These are phyloP conservation scores for Cercis canadensis DNA, from an alignment of 306 rosid genomes.

Conservation along the genomic window DNA sequence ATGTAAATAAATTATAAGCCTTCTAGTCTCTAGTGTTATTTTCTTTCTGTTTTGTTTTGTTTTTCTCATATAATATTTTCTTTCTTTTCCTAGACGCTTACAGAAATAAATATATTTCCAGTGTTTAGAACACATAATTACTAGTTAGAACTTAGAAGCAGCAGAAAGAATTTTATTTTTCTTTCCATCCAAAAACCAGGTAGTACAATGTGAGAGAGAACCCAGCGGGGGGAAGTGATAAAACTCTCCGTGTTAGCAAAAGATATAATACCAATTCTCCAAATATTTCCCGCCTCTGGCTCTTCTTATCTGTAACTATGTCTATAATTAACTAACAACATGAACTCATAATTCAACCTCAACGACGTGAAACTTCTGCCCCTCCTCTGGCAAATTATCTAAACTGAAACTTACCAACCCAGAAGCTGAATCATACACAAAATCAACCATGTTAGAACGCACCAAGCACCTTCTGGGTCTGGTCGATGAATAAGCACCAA, in stretches of 20 bases:
- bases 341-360: slow-evolving; percentile 57
- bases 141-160: not conserved
- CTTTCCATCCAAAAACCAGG: not conserved
- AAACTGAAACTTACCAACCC: slow-evolving; percentile 62
- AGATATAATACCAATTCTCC: not conserved
- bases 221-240: not conserved
- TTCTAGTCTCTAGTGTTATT: no score
- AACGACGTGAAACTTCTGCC: slow-evolving; percentile 51
- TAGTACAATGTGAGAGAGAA: not conserved
- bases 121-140: no score
- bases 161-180: not conserved
- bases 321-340: not conserved
- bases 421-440: slow-evolving; percentile 50
- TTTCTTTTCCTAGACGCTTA: no score
- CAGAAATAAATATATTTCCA: no score
- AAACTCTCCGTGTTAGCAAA: not conserved
- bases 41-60: no score
- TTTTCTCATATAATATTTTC: no score
- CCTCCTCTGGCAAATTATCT: slow-evolving; percentile 68
- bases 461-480: slow-evolving; percentile 66
- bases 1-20: no score
- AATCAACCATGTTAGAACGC: slow-evolving; percentile 50
- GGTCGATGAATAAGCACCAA: slow-evolving; percentile 73
- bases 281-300: not conserved
- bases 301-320: not conserved